Evolutionary conservation across 768 basidiomycete species (phyloP), one percentile per base, ranked within the genome.

Genomic region (Lactarius akahatsu): DNA sequence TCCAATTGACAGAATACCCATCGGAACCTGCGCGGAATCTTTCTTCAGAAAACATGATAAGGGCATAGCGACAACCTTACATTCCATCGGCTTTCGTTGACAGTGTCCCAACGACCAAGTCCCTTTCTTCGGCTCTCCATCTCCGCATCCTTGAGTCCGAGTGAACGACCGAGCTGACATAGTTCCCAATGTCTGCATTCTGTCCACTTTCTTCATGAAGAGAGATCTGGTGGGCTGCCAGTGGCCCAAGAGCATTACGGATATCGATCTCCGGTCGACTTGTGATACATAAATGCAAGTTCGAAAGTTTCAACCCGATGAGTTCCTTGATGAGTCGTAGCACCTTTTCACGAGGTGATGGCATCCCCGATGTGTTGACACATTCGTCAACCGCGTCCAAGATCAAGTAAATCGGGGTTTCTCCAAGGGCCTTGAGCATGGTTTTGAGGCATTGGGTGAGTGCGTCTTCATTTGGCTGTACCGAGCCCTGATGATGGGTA

Each of bases 11-110:
- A 58, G 11, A n/a, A 58, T 1, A 58, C 36, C 28, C 34, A 59
- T 38, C 58, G 58, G 36, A 59, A 60, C 59, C 59, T 60, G 23
- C 9, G 16, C n/a, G n/a, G n/a, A n/a, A n/a, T n/a, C n/a, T n/a
- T n/a, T 40, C 4, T 26, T 34, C 30, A 32, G 34, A 15, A 11
- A 16, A 0, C 9, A 11, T 10, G 23, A 23, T 1, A 34, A 59
- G 4, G 4, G 5, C 13, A n/a, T 23, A 15, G 1, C 34, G n/a
- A 59, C 15, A 1, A 38, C 3, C 57, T n/a, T n/a, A 59, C 57
- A 59, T 59, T 59, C 57, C 57, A 36, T 59, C 36, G 3, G 57
- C 57, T 11, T 59, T 59, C 5, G 23, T 8, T 11, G 34, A 59
- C 1, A 59, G 57, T 15, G 13, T 18, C 2, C n/a, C 9, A 23